Evolutionary conservation across 192 early-diverging fungal genomes (phyloP).

Genomic region (Linnemannia elongata): DNA sequence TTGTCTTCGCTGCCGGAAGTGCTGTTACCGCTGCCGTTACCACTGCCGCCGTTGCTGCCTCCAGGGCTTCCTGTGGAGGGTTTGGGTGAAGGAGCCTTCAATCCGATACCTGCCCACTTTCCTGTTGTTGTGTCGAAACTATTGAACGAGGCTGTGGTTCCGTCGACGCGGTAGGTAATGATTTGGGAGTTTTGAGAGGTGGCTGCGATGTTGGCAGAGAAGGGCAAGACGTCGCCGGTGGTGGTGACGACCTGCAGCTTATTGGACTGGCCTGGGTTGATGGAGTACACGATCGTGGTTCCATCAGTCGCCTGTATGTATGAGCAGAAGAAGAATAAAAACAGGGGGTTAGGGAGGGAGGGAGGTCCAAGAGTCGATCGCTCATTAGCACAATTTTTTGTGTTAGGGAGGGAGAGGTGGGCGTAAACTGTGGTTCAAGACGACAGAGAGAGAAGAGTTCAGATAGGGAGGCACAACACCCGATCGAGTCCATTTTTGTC

Average conservation of each 20-base stretch:
- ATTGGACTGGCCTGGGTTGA: slow-evolving; percentile 24
- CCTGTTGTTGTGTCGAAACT: slow-evolving; percentile 20
- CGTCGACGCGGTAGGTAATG: slow-evolving; percentile 18
- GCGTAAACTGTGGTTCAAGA: too few species aligned
- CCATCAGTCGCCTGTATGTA: slow-evolving; percentile 27
- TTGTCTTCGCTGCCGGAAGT: background rate
- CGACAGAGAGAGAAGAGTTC: too few species aligned
- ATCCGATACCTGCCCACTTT: slow-evolving; percentile 30
- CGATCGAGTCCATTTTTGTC: background rate
- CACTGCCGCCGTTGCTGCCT: background rate
- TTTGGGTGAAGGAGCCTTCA: slow-evolving; percentile 12
- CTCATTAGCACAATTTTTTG: too few species aligned
- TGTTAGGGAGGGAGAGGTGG: too few species aligned
- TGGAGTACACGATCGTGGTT: slow-evolving; percentile 27
- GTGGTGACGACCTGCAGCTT: slow-evolving; percentile 23
- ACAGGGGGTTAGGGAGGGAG: too few species aligned
- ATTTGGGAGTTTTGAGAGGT: slow-evolving; percentile 15
- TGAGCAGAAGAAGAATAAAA: background rate
- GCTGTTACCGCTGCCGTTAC: background rate
- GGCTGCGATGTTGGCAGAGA: slow-evolving; percentile 13
- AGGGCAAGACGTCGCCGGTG: slow-evolving; percentile 28
- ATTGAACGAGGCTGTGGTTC: slow-evolving; percentile 22
- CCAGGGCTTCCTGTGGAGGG: background rate
- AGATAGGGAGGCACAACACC: too few species aligned
- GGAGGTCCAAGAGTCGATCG: too few species aligned